phyloP scores from a whole-genome alignment of 208 protist genomes.

The Leptomonas seymouri region DNA sequence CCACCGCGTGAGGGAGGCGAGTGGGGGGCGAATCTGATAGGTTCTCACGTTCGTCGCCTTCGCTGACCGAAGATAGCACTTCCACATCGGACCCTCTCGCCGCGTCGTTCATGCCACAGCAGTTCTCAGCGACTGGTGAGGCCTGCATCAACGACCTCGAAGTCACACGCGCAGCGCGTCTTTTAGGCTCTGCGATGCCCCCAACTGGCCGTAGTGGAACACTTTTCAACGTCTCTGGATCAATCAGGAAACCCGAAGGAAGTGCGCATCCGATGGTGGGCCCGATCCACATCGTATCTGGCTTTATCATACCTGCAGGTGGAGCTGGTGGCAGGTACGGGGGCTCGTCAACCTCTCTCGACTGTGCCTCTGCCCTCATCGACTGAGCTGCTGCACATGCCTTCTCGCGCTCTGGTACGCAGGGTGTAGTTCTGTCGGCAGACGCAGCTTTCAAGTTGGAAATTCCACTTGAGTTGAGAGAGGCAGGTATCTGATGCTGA shows the following conservation, averaged over 20 bases:
- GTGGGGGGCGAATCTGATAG: not conserved
- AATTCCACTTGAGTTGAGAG: not conserved
- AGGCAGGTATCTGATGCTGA: not conserved
- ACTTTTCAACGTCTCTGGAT: conserved; percentile 59
- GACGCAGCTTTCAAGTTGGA: not conserved
- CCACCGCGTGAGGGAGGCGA: not conserved
- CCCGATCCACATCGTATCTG: not conserved
- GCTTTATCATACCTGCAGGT: not conserved
- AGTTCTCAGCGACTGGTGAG: not conserved
- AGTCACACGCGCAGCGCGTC: too few species aligned
- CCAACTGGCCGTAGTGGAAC: conserved; percentile 40
- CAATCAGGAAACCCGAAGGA: conserved; percentile 55
- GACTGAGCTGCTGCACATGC: not conserved
- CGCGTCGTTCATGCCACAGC: not conserved
- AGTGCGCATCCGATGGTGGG: conserved; percentile 43
- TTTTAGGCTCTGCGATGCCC: not conserved
- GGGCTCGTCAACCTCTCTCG: too few species aligned
- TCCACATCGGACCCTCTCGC: not conserved
- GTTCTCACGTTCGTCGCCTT: too few species aligned
- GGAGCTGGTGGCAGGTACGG: not conserved
- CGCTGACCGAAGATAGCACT: too few species aligned
- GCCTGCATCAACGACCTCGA: not conserved
- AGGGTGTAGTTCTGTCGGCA: too few species aligned
- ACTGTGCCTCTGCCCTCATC: not conserved
- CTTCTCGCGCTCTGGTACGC: too few species aligned